phyloP scores from a whole-genome alignment of 176 grass and related monocot species.

The Poa annua region DNA sequence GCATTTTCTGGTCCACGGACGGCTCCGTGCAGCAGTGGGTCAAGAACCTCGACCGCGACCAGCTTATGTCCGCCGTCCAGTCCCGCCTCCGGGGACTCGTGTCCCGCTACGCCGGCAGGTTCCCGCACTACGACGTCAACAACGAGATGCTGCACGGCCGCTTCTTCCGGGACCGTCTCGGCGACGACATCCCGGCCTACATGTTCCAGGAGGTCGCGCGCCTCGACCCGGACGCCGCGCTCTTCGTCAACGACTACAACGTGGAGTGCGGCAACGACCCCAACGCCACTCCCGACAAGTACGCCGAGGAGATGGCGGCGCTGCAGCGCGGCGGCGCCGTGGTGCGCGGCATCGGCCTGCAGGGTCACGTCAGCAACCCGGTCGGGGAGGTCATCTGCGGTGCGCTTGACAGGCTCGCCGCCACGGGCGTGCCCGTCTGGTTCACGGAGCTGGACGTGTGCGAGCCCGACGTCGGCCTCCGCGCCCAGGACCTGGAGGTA shows the following conservation, averaged over 20 bases:
- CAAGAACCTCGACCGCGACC: neutral
- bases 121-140: slow-evolving; percentile 64
- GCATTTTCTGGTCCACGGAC: slow-evolving; percentile 52
- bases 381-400: slow-evolving; percentile 47
- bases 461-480: slow-evolving; percentile 45
- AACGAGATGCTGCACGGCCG: slow-evolving; percentile 71
- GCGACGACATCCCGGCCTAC: slow-evolving; percentile 2
- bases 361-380: slow-evolving; percentile 46
- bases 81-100: slow-evolving; percentile 47
- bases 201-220: slow-evolving; percentile 47
- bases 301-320: slow-evolving; percentile 36
- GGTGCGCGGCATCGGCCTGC: slow-evolving; percentile 51
- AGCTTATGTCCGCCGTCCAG: slow-evolving; percentile 32
- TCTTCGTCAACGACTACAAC: slow-evolving; percentile 71
- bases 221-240: slow-evolving; percentile 32
- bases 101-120: slow-evolving; percentile 37
- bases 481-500: slow-evolving; percentile 69
- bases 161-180: slow-evolving; percentile 51
- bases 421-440: slow-evolving; percentile 54
- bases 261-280: slow-evolving; percentile 50
- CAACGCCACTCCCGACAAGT: slow-evolving; percentile 48
- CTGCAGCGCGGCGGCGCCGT: slow-evolving; percentile 42
- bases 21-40: slow-evolving; percentile 42
- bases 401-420: slow-evolving; percentile 47
- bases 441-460: slow-evolving; percentile 64